Conservation (phyloP, 2,329 filamentous ascomycete genomes). For the Remersonia thermophila region DNA sequence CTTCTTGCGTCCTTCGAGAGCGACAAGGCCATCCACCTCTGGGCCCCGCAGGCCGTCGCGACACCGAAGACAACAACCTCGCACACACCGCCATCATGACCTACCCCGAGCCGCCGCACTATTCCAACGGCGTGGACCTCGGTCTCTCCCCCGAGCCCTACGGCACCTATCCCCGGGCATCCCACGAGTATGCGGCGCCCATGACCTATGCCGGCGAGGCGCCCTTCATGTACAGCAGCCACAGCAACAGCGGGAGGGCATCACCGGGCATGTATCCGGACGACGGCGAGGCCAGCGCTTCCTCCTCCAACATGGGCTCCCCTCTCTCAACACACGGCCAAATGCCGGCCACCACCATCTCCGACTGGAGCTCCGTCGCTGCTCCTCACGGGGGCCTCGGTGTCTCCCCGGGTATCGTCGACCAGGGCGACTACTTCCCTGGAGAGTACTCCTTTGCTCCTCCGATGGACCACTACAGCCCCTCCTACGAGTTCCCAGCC, state of each 20-base stretch:
- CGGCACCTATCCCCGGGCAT: slow-evolving; percentile 27
- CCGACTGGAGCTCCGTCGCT: slow-evolving; percentile 43
- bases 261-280: slow-evolving; percentile 36
- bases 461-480: slow-evolving; percentile 37
- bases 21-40: too few species aligned
- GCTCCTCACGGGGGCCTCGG: slow-evolving; percentile 37
- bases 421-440: slow-evolving; percentile 40
- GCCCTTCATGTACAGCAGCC: too few species aligned
- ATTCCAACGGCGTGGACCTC: slow-evolving; percentile 34
- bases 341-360: slow-evolving; percentile 38
- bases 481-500: slow-evolving; percentile 31
- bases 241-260: slow-evolving; percentile 27
- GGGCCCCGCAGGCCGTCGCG: not conserved
- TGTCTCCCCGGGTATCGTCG: slow-evolving; percentile 52
- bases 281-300: slow-evolving; percentile 43
- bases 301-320: slow-evolving; percentile 56
- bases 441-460: slow-evolving; percentile 42
- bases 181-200: slow-evolving; percentile 28
- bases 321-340: slow-evolving; percentile 51
- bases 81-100: slow-evolving; percentile 22
- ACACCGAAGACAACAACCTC: slow-evolving; percentile 6
- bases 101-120: slow-evolving; percentile 35
- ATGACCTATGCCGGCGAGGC: slow-evolving; percentile 26
- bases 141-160: slow-evolving; percentile 34
- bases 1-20: slow-evolving; percentile 6